These are phyloP conservation scores for Tetrapisispora taiwanensis DNA, from an alignment of 805 yeast species.

Conservation along the genomic window DNA sequence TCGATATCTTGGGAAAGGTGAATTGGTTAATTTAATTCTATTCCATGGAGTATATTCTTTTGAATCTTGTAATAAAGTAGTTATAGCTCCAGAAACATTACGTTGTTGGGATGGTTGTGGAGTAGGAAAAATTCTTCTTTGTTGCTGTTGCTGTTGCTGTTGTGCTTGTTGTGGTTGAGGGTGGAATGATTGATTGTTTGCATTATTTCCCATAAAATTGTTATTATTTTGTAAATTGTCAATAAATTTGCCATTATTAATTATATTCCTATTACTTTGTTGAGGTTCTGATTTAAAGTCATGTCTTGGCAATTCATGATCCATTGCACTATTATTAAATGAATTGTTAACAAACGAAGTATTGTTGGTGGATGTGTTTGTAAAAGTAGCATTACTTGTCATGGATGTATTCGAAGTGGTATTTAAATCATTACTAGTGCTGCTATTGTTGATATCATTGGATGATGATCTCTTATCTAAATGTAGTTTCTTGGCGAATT, in stretches of 20 bases:
- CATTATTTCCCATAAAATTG: constrained; percentile 5
- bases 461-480: constrained; percentile 21
- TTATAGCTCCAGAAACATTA: constrained; percentile 24
- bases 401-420: constrained; percentile 7
- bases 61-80: constrained; percentile 14
- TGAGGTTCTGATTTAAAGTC: background rate
- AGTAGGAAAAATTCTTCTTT: constrained; percentile 13
- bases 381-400: constrained; percentile 4
- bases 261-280: background rate
- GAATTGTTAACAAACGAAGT: constrained; percentile 1
- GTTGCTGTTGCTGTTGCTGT: background rate
- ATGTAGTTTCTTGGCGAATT: constrained; percentile 40
- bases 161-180: background rate
- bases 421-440: constrained; percentile 9
- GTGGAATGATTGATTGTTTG: no score
- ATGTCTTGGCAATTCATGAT: background rate
- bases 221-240: constrained; percentile 18
- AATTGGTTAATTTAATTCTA: constrained; percentile 49
- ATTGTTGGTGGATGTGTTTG: constrained; percentile 2
- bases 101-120: constrained; percentile 23
- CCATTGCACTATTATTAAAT: background rate
- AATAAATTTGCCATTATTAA: background rate
- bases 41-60: constrained; percentile 50
- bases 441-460: constrained; percentile 3
- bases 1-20: constrained; percentile 92